Evolutionary conservation across 2,329 filamentous ascomycete genomes (phyloP), one percentile per base, ranked within the genome.

Genomic region (Clonostachys solani): DNA sequence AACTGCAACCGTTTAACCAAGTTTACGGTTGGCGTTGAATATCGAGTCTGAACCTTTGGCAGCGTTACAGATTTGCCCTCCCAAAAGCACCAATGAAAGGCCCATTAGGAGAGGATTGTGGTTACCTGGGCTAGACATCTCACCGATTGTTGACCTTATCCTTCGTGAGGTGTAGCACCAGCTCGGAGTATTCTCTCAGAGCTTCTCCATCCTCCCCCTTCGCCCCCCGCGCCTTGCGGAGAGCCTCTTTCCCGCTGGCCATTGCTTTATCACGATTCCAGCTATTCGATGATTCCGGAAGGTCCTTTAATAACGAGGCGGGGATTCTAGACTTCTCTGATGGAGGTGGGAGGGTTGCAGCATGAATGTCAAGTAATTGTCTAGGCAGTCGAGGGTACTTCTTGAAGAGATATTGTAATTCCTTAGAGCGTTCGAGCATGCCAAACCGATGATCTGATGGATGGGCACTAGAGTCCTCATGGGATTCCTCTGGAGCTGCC

Each of bases 241-340:
- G 63, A 13, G 73, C 74, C 17, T 74, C 68, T 41, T 79, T 74
- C 2, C 80, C 83, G 17, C 74, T 74, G 46, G 74, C 68, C 43
- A 83, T 69, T 7, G 82, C 83, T 6, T 76, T 68, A 44, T 85
- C 80, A 41, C 71, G 68, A 18, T 76, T 79, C 83, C 83, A 87
- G 43, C 67, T 62, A 48, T 68, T 18, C 61, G 41, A 44, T 13
- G 47, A 38, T 9, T 67, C 66, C 4, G 59, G 55, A 3, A 63
- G 49, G 8, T 61, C 64, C 38, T 60, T 62, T 48, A 64, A 60
- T 12, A 69, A 47, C 2, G 66, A 62, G 4, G 63, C 58, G 17
- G 59, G 60, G 19, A 65, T 65, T 13, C 46, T 44, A 34, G 55
- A 55, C 49, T 53, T 51, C 35, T 54, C 54, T 34, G 55, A 47